Evolutionary conservation across 75 land plant genomes (phyloP).

Genomic region (Adiantum capillusveneris): DNA sequence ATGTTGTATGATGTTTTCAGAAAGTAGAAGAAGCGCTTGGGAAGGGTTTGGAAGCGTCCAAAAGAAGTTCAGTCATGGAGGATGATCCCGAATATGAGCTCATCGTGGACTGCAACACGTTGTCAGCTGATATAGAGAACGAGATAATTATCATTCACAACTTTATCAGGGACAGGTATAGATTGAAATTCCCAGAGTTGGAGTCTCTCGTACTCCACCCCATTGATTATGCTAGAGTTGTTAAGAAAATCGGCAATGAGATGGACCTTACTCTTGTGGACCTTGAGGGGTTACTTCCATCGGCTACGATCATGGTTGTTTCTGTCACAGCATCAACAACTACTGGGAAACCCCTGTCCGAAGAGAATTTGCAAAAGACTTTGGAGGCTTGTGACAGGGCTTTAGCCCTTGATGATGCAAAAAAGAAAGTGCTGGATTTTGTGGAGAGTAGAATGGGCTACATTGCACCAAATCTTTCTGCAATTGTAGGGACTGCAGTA

Average conservation of each 20-base stretch:
- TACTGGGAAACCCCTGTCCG: constrained; percentile 92
- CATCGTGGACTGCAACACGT: constrained; percentile 88
- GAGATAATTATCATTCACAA: constrained; percentile 90
- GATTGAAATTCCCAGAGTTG: constrained; percentile 91
- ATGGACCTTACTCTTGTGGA: constrained; percentile 87
- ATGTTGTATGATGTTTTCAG: constrained; percentile 36
- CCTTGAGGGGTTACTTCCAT: constrained; percentile 88
- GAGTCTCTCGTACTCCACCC: constrained; percentile 91
- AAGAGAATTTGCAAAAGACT: constrained; percentile 70
- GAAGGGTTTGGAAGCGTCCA: constrained; percentile 40
- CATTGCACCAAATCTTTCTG: constrained; percentile 95
- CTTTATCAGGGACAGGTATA: constrained; percentile 89
- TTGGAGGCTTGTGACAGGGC: constrained; percentile 95
- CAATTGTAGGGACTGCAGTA: constrained; percentile 91
- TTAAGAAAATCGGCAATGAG: constrained; percentile 94
- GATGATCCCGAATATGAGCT: constrained; percentile 98
- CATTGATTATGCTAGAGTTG: constrained; percentile 92
- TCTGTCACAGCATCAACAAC: constrained; percentile 95
- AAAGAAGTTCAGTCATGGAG: constrained; percentile 51
- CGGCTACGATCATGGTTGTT: constrained; percentile 94
- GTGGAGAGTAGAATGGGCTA: constrained; percentile 96
- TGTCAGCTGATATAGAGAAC: constrained; percentile 94
- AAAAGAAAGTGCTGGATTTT: constrained; percentile 87
- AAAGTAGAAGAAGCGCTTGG: constrained; percentile 88
- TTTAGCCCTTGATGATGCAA: constrained; percentile 76